Conservation (phyloP, 1,139 yeast species). For the Magnusiomyces fungicola region DNA sequence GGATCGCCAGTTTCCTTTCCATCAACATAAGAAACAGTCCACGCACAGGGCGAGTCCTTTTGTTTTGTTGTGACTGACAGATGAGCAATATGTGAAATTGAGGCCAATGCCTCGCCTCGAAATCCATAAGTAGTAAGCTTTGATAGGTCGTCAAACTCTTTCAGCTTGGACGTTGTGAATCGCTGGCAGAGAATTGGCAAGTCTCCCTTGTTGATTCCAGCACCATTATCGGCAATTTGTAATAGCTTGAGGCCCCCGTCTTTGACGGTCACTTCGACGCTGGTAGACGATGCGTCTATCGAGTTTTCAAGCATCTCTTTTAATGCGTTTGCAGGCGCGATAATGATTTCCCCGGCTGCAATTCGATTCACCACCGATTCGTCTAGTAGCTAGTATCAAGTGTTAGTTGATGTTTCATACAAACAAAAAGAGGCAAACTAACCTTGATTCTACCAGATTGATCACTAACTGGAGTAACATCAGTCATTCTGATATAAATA, state of each 20-base stretch:
- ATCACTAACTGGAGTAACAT: too few relatives aligned
- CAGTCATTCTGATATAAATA: too few relatives aligned
- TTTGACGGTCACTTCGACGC: slow-evolving; percentile 57
- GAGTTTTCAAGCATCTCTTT: slow-evolving; percentile 75
- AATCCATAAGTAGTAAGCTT: slow-evolving; percentile 59
- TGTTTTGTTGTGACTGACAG: slow-evolving; percentile 76
- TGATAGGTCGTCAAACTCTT: slow-evolving; percentile 44
- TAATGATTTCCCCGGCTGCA: slow-evolving; percentile 96
- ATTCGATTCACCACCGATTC: slow-evolving; percentile 72
- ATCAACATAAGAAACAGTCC: slow-evolving; percentile 50
- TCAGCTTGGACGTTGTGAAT: slow-evolving; percentile 66
- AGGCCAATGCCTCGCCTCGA: slow-evolving; percentile 75
- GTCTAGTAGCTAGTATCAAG: slow-evolving; percentile 42
- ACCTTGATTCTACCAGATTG: slow-evolving; percentile 12
- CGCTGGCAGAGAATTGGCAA: slow-evolving; percentile 54
- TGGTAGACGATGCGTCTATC: slow-evolving; percentile 62
- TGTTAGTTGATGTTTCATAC: not conserved
- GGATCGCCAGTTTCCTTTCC: slow-evolving; percentile 52
- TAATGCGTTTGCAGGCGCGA: slow-evolving; percentile 84
- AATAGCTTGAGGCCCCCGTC: slow-evolving; percentile 57
- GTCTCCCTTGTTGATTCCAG: slow-evolving; percentile 56
- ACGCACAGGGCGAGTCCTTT: slow-evolving; percentile 53
- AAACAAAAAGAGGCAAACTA: not conserved
- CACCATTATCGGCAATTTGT: slow-evolving; percentile 68
- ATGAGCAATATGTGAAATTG: slow-evolving; percentile 55